phyloP scores from a whole-genome alignment of 192 early-diverging fungal species.

The Radiomyces spectabilis region DNA sequence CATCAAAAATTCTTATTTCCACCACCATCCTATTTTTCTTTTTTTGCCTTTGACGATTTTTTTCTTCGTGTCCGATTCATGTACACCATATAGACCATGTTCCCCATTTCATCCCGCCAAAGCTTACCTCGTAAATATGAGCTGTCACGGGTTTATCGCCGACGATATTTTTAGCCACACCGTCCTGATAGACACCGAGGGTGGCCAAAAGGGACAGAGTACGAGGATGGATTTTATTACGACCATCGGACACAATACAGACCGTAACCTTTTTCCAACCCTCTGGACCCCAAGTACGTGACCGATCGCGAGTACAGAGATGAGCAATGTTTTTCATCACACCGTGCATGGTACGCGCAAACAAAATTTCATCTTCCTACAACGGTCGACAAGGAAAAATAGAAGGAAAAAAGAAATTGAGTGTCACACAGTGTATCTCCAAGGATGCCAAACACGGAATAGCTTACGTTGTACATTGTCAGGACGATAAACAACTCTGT shows the following conservation, averaged over 20 bases:
- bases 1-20: not conserved
- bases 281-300: constrained; percentile 57
- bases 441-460: not conserved
- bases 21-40: too few relatives aligned
- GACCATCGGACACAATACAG: constrained; percentile 72
- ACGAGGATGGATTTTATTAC: constrained; percentile 56
- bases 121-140: constrained; percentile 52
- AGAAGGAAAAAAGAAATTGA: not conserved
- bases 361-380: constrained; percentile 83
- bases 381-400: not conserved
- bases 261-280: constrained; percentile 79
- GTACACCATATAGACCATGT: constrained; percentile 1
- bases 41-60: too few relatives aligned
- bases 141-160: constrained; percentile 54
- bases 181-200: constrained; percentile 76
- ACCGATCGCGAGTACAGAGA: constrained; percentile 55
- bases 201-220: constrained; percentile 59
- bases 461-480: constrained; percentile 69
- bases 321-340: constrained; percentile 85
- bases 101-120: not conserved
- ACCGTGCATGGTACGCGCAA: constrained; percentile 81
- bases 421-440: not conserved
- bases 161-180: constrained; percentile 57
- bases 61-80: not conserved
- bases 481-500: constrained; percentile 91